A percentile compares a stretch with the other conserved stretches of the same genome.
phyloP scores from a whole-genome alignment of 2,329 filamentous ascomycete genomes.

The Colletotrichum cuscutae region DNA sequence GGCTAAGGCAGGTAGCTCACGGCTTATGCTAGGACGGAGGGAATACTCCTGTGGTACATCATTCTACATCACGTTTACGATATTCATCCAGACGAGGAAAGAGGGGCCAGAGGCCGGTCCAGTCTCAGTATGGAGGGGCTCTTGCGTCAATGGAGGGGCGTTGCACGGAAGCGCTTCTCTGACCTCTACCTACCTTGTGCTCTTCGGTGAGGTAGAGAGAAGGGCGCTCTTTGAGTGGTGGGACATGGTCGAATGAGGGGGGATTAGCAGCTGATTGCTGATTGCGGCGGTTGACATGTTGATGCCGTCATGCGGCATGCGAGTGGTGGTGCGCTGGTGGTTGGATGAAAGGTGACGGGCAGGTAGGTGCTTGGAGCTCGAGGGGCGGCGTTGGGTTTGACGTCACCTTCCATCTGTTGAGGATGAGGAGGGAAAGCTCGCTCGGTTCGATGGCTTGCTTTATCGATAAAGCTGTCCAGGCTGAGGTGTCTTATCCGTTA shows the following conservation, averaged over 20 bases:
- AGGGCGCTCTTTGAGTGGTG: background rate
- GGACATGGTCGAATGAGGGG: background rate
- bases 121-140: constrained; percentile 10
- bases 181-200: background rate
- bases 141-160: constrained; percentile 28
- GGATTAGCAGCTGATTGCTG: background rate
- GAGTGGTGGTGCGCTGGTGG: background rate
- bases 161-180: background rate
- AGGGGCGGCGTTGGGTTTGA: constrained; percentile 8
- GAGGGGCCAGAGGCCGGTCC: constrained; percentile 5
- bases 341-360: background rate
- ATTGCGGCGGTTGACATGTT: constrained; percentile 32
- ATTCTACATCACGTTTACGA: background rate
- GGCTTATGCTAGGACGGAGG: background rate
- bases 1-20: background rate
- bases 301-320: constrained; percentile 30
- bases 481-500: background rate
- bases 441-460: background rate
- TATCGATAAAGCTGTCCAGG: constrained; percentile 7
- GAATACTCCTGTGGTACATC: background rate
- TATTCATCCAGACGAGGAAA: background rate
- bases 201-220: background rate
- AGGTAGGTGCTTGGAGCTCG: constrained; percentile 5
- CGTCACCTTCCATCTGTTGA: constrained; percentile 15
- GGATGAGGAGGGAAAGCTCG: background rate